Evolutionary conservation across 257 asterid species (phyloP).

Genomic region (Echites panduratus): DNA sequence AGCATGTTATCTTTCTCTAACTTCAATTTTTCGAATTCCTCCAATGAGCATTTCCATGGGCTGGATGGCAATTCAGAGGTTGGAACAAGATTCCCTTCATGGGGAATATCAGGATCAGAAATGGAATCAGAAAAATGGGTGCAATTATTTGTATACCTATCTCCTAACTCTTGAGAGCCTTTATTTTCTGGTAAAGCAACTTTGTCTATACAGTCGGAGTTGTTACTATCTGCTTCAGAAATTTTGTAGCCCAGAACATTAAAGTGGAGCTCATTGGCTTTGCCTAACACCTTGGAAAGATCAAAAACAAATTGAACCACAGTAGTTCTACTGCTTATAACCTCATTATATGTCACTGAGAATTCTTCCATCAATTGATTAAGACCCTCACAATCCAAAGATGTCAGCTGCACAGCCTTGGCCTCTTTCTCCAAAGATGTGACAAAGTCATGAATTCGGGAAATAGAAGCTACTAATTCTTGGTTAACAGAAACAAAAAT

Average conservation of each 20-base stretch:
- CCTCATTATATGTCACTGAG: slow-evolving; percentile 51
- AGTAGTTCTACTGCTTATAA: slow-evolving; percentile 30
- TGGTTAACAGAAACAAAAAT: slow-evolving; percentile 30
- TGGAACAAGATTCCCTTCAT: slow-evolving; percentile 72
- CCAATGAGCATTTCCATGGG: slow-evolving; percentile 72
- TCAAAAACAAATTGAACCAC: slow-evolving; percentile 58
- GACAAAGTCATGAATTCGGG: slow-evolving; percentile 59
- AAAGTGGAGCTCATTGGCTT: slow-evolving; percentile 67
- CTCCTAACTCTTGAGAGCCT: slow-evolving; percentile 42
- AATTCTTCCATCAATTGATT: slow-evolving; percentile 38
- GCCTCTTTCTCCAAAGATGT: slow-evolving; percentile 65
- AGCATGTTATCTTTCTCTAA: slow-evolving; percentile 63
- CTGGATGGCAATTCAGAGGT: slow-evolving; percentile 57
- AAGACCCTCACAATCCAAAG: slow-evolving; percentile 50
- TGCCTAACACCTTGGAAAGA: slow-evolving; percentile 54
- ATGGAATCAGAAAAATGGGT: slow-evolving; percentile 64
- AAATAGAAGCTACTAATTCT: slow-evolving; percentile 51
- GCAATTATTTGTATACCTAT: slow-evolving; percentile 52
- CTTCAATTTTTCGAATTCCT: slow-evolving; percentile 81
- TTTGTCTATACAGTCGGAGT: slow-evolving; percentile 82
- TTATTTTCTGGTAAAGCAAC: slow-evolving; percentile 82
- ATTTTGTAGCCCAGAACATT: slow-evolving; percentile 61
- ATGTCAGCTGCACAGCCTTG: slow-evolving; percentile 49
- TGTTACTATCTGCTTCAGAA: slow-evolving; percentile 63
- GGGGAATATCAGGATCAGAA: slow-evolving; percentile 74